Evolutionary conservation across 495 filamentous ascomycete genomes (phyloP).

Genomic region (Penicillium roqueforti): DNA sequence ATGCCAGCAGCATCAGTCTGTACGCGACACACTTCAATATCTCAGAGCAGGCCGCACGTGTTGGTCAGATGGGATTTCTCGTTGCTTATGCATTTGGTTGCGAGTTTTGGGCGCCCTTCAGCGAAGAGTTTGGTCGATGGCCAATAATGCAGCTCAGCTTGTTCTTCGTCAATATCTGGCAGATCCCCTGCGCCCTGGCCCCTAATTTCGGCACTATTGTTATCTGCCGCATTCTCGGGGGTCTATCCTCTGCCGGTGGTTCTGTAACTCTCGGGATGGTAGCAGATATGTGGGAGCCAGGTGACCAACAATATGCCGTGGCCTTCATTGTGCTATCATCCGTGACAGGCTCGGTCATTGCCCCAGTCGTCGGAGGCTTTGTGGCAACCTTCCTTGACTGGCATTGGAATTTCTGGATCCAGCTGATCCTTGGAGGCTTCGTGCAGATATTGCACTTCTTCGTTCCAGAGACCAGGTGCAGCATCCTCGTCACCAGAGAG

Average conservation of each 20-base stretch:
- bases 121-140: conserved; percentile 72
- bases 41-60: conserved; percentile 58
- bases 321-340: conserved; percentile 76
- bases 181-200: conserved; percentile 66
- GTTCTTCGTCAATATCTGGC: conserved; percentile 70
- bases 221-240: conserved; percentile 62
- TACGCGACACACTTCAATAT: conserved; percentile 62
- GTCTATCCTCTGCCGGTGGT: conserved; percentile 70
- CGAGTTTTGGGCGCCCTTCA: conserved; percentile 82
- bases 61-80: conserved; percentile 68
- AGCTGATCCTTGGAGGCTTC: conserved; percentile 67
- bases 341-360: conserved; percentile 70
- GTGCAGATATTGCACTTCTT: conserved; percentile 62
- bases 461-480: conserved; percentile 65
- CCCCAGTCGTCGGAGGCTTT: conserved; percentile 77
- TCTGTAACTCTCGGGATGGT: conserved; percentile 82
- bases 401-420: conserved; percentile 80
- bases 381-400: conserved; percentile 59
- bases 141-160: conserved; percentile 66
- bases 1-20: conserved; percentile 60
- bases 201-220: conserved; percentile 66
- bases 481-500: conserved; percentile 61
- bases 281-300: conserved; percentile 75
- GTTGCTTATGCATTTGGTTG: conserved; percentile 75
- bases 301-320: conserved; percentile 61